Percentiles rank a stretch among this genome's conserved stretches.
These are phyloP conservation scores for Hyaloperonospora brassicae DNA, from an alignment of 352 stramenopile genomes.

Conservation along the genomic window DNA sequence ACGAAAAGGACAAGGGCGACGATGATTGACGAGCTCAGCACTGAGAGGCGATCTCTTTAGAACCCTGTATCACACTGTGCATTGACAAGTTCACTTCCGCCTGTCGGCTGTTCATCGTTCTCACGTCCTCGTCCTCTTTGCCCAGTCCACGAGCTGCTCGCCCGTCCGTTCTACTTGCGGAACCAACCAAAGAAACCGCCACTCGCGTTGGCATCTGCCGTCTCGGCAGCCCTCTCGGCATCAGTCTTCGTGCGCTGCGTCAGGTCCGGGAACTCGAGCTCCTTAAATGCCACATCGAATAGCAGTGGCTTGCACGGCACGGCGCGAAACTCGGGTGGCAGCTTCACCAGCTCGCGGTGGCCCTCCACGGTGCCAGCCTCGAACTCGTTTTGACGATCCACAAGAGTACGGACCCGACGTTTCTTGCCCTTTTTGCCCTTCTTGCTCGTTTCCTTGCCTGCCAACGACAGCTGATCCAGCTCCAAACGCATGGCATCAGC, in stretches of 20 bases:
- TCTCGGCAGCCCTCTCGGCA: slow-evolving; percentile 57
- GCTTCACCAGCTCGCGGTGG: slow-evolving; percentile 54
- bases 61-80: no score
- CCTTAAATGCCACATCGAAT: slow-evolving; percentile 78
- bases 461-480: slow-evolving; percentile 51
- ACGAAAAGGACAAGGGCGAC: slow-evolving; percentile 35
- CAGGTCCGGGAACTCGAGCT: slow-evolving; percentile 74
- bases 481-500: slow-evolving; percentile 52
- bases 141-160: neutral
- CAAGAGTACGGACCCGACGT: slow-evolving; percentile 21
- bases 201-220: slow-evolving; percentile 25
- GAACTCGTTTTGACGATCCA: slow-evolving; percentile 37
- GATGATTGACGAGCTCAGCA: slow-evolving; percentile 1
- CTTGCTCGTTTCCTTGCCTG: slow-evolving; percentile 38
- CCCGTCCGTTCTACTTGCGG: slow-evolving; percentile 41
- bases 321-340: slow-evolving; percentile 55
- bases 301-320: slow-evolving; percentile 73
- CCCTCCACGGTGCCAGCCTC: slow-evolving; percentile 34
- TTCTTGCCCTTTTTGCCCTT: slow-evolving; percentile 48
- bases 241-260: slow-evolving; percentile 68
- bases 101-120: slow-evolving; percentile 3
- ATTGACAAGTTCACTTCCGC: no score
- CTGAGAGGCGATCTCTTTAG: slow-evolving; percentile 2
- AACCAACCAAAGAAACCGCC: slow-evolving; percentile 73
- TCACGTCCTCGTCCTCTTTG: slow-evolving; percentile 6